Percentiles rank a stretch among this genome's conserved stretches.
phyloP scores from a whole-genome alignment of 2,329 filamentous ascomycete species.

The Cercospora sp. region DNA sequence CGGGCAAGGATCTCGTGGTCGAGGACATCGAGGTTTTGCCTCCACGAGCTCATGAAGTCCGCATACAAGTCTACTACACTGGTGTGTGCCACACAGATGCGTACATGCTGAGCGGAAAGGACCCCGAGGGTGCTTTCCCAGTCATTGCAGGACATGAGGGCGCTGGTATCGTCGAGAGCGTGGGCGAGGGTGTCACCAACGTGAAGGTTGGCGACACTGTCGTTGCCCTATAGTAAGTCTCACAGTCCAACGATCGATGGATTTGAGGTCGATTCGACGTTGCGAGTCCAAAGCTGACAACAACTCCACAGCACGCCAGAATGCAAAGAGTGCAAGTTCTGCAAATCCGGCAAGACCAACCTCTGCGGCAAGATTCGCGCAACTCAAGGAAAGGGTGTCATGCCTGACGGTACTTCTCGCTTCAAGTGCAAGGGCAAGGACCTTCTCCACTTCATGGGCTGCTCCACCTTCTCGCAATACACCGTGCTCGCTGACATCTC shows the following conservation, averaged over 20 bases:
- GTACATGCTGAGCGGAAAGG: conserved; percentile 85
- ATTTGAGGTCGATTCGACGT: background rate
- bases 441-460: conserved; percentile 98
- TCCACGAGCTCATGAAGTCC: conserved; percentile 89
- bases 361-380: conserved; percentile 98
- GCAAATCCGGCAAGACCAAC: conserved; percentile 98
- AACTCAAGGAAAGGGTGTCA: conserved; percentile 91
- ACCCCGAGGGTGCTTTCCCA: conserved; percentile 92
- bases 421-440: conserved; percentile 96
- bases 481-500: conserved; percentile 98
- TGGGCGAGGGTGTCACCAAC: conserved; percentile 91
- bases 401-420: conserved; percentile 94
- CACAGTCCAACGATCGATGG: background rate
- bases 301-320: conserved; percentile 74
- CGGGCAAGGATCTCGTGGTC: conserved; percentile 81
- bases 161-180: conserved; percentile 87
- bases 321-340: conserved; percentile 98
- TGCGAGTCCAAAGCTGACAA: background rate
- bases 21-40: conserved; percentile 92
- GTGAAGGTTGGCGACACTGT: conserved; percentile 94
- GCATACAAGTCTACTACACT: conserved; percentile 95
- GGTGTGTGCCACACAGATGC: conserved; percentile 99
- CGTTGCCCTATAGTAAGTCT: conserved; percentile 75
- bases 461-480: conserved; percentile 97
- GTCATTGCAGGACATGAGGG: conserved; percentile 88